Percentiles rank a stretch among this genome's conserved stretches.
phyloP scores from a whole-genome alignment of 2,329 filamentous ascomycete species.

The Albophoma yamanashiensis region DNA sequence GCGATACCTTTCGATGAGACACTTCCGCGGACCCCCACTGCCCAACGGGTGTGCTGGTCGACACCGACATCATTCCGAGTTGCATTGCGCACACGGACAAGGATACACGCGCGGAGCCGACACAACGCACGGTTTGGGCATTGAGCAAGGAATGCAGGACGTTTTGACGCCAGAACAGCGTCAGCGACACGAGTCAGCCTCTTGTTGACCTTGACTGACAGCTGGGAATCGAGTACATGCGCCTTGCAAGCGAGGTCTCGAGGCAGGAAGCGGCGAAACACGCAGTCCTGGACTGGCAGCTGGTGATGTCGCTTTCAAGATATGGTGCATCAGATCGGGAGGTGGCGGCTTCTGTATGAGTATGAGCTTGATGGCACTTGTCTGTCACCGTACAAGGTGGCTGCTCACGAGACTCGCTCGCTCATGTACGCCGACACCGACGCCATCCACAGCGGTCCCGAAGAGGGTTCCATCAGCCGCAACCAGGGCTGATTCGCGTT shows the following conservation, averaged over 20 bases:
- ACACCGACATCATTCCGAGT: not conserved
- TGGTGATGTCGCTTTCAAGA: not conserved
- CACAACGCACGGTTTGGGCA: not conserved
- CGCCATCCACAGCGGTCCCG: not conserved
- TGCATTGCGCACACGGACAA: not conserved
- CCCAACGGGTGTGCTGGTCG: not conserved
- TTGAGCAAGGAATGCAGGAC: not conserved
- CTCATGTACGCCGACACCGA: slow-evolving; percentile 6
- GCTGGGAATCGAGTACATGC: not conserved
- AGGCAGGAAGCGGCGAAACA: not conserved
- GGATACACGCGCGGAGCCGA: not conserved
- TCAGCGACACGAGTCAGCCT: not conserved
- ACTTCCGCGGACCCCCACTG: not conserved
- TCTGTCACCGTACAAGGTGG: not conserved
- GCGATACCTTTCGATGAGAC: not conserved
- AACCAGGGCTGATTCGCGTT: not conserved
- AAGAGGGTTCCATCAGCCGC: not conserved
- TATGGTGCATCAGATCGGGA: not conserved
- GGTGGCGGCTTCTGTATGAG: not conserved
- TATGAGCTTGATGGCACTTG: not conserved
- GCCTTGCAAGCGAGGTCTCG: not conserved
- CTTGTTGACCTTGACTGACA: not conserved
- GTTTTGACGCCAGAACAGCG: not conserved
- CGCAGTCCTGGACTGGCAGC: not conserved
- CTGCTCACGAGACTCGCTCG: slow-evolving; percentile 5